These are phyloP conservation scores for Drosera capensis DNA, from an alignment of 148 eudicot species.

Conservation along the genomic window DNA sequence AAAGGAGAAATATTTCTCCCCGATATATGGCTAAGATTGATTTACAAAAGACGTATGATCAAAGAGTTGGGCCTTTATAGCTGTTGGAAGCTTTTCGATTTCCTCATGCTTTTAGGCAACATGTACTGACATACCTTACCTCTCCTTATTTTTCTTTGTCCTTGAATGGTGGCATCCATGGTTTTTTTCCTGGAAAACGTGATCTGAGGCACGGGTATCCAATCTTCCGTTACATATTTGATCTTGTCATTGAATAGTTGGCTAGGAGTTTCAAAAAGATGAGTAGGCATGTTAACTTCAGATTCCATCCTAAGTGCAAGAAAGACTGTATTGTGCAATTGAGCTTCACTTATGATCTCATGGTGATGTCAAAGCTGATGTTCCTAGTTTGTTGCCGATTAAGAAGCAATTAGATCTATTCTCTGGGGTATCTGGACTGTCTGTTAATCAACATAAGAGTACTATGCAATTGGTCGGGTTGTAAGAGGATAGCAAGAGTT, in stretches of 20 bases:
- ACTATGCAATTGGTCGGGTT: too few species aligned
- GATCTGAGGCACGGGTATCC: constrained; percentile 1
- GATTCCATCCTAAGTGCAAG: constrained; percentile 2
- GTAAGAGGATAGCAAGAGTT: too few species aligned
- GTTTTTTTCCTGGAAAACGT: neutral
- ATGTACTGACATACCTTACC: neutral
- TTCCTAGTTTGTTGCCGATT: neutral
- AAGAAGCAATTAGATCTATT: neutral
- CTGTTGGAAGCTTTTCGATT: neutral
- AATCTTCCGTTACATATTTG: neutral
- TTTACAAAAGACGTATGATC: neutral
- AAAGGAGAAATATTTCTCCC: neutral
- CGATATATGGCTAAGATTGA: neutral
- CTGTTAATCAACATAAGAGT: neutral
- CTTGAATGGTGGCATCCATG: neutral
- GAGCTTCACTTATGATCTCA: neutral
- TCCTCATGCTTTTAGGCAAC: neutral
- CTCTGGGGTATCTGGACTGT: neutral
- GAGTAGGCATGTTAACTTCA: neutral
- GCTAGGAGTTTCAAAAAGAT: neutral
- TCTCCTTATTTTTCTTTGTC: neutral
- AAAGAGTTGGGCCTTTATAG: neutral
- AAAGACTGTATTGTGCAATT: neutral
- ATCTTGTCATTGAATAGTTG: constrained; percentile 1
- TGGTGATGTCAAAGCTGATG: neutral